Evolutionary conservation across 257 asterid species (phyloP).

Genomic region (Linaria vulgaris): DNA sequence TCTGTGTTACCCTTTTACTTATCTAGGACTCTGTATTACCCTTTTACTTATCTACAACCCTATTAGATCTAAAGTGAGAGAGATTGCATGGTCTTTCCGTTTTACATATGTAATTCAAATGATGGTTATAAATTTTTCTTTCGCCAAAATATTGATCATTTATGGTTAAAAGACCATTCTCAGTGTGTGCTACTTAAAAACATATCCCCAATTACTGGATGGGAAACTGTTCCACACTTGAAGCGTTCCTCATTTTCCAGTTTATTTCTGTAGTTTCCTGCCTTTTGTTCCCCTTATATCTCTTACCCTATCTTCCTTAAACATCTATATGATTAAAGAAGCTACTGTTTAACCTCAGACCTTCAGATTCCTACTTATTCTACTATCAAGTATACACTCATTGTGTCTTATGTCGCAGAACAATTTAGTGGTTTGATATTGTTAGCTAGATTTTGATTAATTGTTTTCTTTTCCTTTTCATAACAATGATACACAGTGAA

Average conservation of each 20-base stretch:
- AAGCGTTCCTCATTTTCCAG: background rate
- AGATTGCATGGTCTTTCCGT: background rate
- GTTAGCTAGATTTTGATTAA: conserved; percentile 26
- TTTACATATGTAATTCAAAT: background rate
- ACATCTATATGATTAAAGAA: conserved; percentile 4
- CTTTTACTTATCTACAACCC: conserved; percentile 1
- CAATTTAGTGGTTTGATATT: background rate
- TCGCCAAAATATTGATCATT: background rate
- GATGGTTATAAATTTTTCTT: background rate
- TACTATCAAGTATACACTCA: background rate
- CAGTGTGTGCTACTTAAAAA: too few species aligned
- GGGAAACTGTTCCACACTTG: background rate
- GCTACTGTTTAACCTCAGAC: conserved; percentile 15
- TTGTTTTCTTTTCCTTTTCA: conserved; percentile 16
- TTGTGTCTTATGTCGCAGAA: background rate
- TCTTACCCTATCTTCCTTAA: conserved; percentile 13
- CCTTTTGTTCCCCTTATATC: background rate
- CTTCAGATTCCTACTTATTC: background rate
- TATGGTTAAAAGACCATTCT: background rate
- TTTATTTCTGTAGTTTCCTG: background rate
- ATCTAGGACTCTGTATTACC: background rate
- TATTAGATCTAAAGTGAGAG: background rate
- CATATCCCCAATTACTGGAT: background rate
- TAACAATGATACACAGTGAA: conserved; percentile 49
- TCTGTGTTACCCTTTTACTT: too few species aligned